Percentiles rank a stretch among this genome's conserved stretches.
Conservation (phyloP, 2,329 filamentous ascomycete genomes). For the Aspergillus bombycis region DNA sequence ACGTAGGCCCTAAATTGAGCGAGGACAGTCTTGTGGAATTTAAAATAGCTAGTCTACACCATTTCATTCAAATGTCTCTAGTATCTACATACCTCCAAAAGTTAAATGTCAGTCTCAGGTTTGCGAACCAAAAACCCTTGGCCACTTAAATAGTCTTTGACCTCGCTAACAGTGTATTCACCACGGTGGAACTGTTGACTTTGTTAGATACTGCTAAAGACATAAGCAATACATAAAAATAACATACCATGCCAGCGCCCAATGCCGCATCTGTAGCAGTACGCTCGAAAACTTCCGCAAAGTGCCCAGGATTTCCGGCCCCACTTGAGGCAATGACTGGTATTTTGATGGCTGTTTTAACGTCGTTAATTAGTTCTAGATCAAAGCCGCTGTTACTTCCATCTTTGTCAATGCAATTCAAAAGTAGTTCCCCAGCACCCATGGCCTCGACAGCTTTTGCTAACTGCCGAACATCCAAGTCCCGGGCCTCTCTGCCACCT, state of each 20-base stretch:
- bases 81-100: background rate
- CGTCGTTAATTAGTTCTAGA: constrained; percentile 83
- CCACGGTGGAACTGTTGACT: constrained; percentile 75
- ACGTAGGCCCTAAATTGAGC: background rate
- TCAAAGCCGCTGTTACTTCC: constrained; percentile 95
- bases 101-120: constrained; percentile 60
- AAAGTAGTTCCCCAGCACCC: constrained; percentile 89
- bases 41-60: background rate
- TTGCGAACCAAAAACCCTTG: constrained; percentile 77
- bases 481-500: constrained; percentile 89
- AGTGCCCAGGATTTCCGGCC: constrained; percentile 84
- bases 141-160: constrained; percentile 78
- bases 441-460: constrained; percentile 89
- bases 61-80: background rate
- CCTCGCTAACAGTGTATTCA: constrained; percentile 91
- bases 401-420: constrained; percentile 98
- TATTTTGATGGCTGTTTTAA: constrained; percentile 84
- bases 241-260: constrained; percentile 82
- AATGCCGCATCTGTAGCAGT: constrained; percentile 90
- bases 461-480: constrained; percentile 89
- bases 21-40: background rate
- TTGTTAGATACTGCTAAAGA: constrained; percentile 16
- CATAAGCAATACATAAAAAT: background rate
- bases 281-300: constrained; percentile 83
- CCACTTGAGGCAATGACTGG: constrained; percentile 95